Evolutionary conservation across 1,284 basidiomycete species (phyloP).

Genomic region (Rhodotorula sp.): DNA sequence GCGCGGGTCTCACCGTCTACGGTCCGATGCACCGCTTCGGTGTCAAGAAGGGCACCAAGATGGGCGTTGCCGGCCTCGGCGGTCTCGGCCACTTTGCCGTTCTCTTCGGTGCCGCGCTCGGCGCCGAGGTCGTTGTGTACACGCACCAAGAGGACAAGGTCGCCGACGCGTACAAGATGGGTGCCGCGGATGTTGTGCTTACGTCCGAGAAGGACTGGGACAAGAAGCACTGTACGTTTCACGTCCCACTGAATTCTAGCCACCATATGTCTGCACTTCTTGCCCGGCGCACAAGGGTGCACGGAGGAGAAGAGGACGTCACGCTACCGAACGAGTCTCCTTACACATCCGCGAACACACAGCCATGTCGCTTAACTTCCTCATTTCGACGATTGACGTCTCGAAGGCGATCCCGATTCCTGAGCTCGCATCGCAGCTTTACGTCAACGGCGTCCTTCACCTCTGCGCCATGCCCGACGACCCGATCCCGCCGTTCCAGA

Average conservation of each 20-base stretch:
- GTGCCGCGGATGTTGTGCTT: conserved; percentile 45
- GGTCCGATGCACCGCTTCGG: conserved; percentile 55
- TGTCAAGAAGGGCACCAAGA: conserved; percentile 54
- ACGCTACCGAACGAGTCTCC: too few species aligned
- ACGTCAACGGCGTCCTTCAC: conserved; percentile 60
- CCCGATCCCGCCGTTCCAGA: conserved; percentile 52
- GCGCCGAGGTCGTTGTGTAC: conserved; percentile 53
- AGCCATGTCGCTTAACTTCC: conserved; percentile 16
- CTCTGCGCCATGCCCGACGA: conserved; percentile 61
- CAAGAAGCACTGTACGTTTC: conserved; percentile 6
- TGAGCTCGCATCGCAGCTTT: conserved; percentile 57
- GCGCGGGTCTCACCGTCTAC: conserved; percentile 55
- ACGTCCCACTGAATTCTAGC: too few species aligned
- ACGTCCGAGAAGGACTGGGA: conserved; percentile 30
- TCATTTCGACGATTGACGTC: conserved; percentile 45
- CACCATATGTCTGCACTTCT: background rate
- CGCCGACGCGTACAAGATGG: conserved; percentile 52
- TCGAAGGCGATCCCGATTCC: conserved; percentile 50
- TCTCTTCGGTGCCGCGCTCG: conserved; percentile 45
- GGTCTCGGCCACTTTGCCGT: conserved; percentile 50
- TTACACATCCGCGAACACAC: background rate
- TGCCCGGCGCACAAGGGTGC: background rate
- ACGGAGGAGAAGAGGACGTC: background rate
- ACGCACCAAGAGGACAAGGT: conserved; percentile 53
- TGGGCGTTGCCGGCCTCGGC: conserved; percentile 48